Evolutionary conservation across 2,329 filamentous ascomycete species (phyloP), one percentile per base, ranked within the genome.

Genomic region (Hypoxylon sp.): DNA sequence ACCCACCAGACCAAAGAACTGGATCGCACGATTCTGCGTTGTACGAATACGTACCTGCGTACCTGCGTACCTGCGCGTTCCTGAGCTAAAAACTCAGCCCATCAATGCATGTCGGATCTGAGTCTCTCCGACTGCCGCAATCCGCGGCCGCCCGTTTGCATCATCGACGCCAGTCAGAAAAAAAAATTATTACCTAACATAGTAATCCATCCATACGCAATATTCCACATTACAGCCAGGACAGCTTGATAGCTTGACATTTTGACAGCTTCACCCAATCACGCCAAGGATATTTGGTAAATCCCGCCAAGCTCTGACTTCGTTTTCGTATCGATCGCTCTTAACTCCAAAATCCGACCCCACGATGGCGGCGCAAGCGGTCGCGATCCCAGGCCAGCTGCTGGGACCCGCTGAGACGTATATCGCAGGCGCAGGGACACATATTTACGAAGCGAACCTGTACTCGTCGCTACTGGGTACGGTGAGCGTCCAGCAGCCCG

Each of bases 381-480:
- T 91, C 62, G 89, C 87, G 45, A 80, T 95, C 36, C 94, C 94
- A 7, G 94, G 94, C 68, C 89, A 94, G 69, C 75, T 85, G 34
- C 82, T 99, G 29, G 92, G 89, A 20, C 74, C 87, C 12, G 73
- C 79, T 12, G 76, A 80, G 46, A 82, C 84, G 60, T 92, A 88
- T 72, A 73, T 80, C 29, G 81, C 91, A 19, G 93, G 93, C 9
- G 78, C 89, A 7, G 94, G 93, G 60, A 96, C 91, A 0, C 91
- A 97, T 71, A 78, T 96, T 60, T 81, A 90, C 73, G 79, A 88
- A 58, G 79, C 83, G 57, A 82, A 86, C 51, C 82, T 97, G 62
- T 88, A 88, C 70, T 87, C 92, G 52, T 96, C 92, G 13, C 85
- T 97, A 55, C 82, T 91, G 38, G 93, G 92, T 36, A 81, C 81